Conservation (phyloP, 2,329 filamentous ascomycete genomes). For the Coniochaeta sp. region DNA sequence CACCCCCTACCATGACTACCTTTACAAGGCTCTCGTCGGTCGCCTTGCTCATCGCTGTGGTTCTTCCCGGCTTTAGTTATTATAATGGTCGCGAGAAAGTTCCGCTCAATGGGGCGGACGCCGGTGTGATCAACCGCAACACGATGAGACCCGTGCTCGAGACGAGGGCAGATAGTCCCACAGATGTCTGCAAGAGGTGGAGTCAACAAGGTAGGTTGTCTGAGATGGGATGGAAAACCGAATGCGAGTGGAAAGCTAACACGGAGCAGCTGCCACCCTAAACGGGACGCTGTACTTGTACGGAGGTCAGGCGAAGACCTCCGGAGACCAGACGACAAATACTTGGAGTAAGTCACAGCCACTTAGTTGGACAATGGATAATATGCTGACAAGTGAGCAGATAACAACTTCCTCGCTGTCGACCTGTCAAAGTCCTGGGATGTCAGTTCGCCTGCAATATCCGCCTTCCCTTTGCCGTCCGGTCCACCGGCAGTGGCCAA, state of each 20-base stretch:
- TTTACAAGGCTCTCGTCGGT: conserved; percentile 39
- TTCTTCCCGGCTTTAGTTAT: conserved; percentile 40
- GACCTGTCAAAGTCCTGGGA: conserved; percentile 70
- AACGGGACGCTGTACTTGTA: conserved; percentile 74
- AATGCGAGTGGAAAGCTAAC: conserved; percentile 12
- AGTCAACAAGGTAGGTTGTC: conserved; percentile 48
- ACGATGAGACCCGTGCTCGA: conserved; percentile 21
- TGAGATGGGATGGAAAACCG: conserved; percentile 14
- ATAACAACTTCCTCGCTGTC: conserved; percentile 66
- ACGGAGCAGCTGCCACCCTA: conserved; percentile 49
- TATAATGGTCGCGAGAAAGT: conserved; percentile 30
- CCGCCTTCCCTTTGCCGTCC: conserved; percentile 52
- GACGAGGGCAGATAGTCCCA: conserved; percentile 38
- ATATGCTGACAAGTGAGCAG: conserved; percentile 23
- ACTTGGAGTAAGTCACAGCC: conserved; percentile 61
- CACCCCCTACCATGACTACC: conserved; percentile 31
- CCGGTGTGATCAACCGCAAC: conserved; percentile 29
- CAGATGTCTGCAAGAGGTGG: conserved; percentile 58
- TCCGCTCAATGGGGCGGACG: conserved; percentile 36
- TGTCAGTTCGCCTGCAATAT: conserved; percentile 54
- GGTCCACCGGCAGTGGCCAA: conserved; percentile 66
- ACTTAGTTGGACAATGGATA: conserved; percentile 9
- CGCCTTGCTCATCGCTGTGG: conserved; percentile 40
- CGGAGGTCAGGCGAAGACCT: conserved; percentile 58
- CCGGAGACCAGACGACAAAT: conserved; percentile 49